Base-by-base conservation (phyloP, 2,329 filamentous ascomycete genomes). In the Phaeosphaeria sp. region DNA sequence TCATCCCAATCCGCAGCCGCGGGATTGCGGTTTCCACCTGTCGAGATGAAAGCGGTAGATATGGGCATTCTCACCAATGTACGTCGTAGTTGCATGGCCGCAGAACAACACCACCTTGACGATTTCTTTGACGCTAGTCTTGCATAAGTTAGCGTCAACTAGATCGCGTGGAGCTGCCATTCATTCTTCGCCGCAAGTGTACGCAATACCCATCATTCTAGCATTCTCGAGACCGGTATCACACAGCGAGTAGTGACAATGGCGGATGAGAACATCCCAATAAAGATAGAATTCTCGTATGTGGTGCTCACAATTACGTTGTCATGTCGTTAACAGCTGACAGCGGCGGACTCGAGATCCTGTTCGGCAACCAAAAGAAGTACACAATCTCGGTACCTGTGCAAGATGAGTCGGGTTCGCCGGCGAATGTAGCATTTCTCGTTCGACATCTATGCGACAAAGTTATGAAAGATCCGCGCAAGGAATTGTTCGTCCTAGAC, bases 21-120 rank as follows among this genome's bases (percentile, higher is more conserved):
- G 18, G 94, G 90, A 71, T 98, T 92, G 68, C 94, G 86, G 77
- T 98, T 99, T 47, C 92, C 94, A 59, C 95, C 95, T 62, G 89
- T 88, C 47, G 92, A 89, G 65, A 95, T 82, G 68, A 85, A 87
- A 44, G 83, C 81, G 1, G 67, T 41, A 23, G 61, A 62, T 7
- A 73, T 62, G 60, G 71, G 58, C 74, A 77, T 77, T 51, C 41
- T 75, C 50, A 22, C 52, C 56, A 41, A 49, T 52, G 57, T 62
- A 52, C 47, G 58, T 58, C 56, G 58, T 57, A 39, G 58, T 57
- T 54, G 59, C 55, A 46, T 43, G 49, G 55, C 54, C 50, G 36
- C 56, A 63, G 68, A 64, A 67, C 60, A 66, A 67, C 54, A 53
- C 55, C 56, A 51, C 55, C 49, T 60, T 55, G 58, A 68, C 58